phyloP scores from a whole-genome alignment of 345 rosid genomes.

The Adansonia digitata region DNA sequence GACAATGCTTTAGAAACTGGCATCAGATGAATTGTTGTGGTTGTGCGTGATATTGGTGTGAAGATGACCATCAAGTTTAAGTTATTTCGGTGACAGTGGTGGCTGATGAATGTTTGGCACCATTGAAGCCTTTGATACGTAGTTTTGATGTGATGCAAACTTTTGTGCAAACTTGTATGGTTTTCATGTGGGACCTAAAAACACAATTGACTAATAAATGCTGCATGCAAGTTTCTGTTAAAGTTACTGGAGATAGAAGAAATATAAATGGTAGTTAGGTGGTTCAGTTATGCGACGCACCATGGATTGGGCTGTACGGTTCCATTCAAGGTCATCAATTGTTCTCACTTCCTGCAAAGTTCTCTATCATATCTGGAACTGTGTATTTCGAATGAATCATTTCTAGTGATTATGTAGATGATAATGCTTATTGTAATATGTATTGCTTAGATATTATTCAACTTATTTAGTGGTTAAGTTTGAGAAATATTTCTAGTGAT shows the following conservation, averaged over 20 bases:
- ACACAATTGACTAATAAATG: neutral
- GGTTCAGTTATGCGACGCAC: neutral
- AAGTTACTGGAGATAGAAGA: neutral
- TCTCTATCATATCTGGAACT: neutral
- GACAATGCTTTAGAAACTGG: neutral
- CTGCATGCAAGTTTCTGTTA: neutral
- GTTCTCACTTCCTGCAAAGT: neutral
- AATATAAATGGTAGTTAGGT: constrained; percentile 1
- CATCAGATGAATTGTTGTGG: neutral
- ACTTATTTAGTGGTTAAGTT: neutral
- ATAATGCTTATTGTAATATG: neutral
- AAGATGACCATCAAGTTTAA: neutral
- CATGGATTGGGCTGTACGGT: neutral
- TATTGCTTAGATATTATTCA: neutral
- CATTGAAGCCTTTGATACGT: neutral
- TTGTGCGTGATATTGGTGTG: neutral
- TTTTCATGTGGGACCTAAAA: neutral
- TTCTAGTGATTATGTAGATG: neutral
- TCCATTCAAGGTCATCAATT: neutral
- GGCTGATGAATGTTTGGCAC: neutral
- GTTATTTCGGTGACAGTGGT: neutral
- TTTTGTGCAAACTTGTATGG: neutral
- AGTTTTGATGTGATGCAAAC: neutral
- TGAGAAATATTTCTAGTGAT: neutral
- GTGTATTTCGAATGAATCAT: neutral